phyloP scores from a whole-genome alignment of 805 yeast genomes.

The Teunomyces stri region DNA sequence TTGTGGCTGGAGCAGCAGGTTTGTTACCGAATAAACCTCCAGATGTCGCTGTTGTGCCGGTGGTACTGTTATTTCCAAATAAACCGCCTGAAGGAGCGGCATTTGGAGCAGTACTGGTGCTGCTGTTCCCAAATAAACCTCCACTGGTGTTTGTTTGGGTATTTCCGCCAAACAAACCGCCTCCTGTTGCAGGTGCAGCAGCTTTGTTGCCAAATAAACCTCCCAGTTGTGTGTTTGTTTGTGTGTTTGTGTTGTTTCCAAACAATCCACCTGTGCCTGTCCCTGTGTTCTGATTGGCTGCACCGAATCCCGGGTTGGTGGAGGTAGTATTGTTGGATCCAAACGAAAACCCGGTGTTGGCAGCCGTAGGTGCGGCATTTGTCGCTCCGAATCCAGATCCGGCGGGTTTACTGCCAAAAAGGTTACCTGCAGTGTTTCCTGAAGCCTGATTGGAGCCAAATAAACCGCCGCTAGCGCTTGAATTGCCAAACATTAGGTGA shows the following conservation, averaged over 20 bases:
- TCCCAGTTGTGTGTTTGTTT: background rate
- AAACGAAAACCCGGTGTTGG: conserved; percentile 18
- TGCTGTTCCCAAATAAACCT: conserved; percentile 4
- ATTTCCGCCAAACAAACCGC: background rate
- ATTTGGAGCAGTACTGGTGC: conserved; percentile 2
- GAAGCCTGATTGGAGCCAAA: conserved; percentile 2
- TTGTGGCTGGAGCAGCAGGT: conserved; percentile 8
- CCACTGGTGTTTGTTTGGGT: background rate
- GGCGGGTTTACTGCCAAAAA: conserved; percentile 1
- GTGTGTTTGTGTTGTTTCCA: background rate
- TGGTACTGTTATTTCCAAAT: conserved; percentile 10
- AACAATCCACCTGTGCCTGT: conserved; percentile 3
- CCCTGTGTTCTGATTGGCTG: conserved; percentile 8
- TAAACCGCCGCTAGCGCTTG: conserved; percentile 1
- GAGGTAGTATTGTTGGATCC: conserved; percentile 7
- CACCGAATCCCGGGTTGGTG: conserved; percentile 24
- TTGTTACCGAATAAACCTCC: conserved; percentile 19
- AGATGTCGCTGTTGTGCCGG: background rate
- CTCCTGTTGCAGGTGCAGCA: background rate
- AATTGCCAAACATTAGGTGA: background rate
- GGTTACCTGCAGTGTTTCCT: background rate
- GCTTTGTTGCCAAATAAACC: background rate
- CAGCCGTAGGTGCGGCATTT: background rate
- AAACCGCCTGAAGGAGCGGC: conserved; percentile 8
- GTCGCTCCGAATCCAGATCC: conserved; percentile 13